Base-by-base conservation (phyloP, 345 rosid genomes). In the Physaria fendleri region DNA sequence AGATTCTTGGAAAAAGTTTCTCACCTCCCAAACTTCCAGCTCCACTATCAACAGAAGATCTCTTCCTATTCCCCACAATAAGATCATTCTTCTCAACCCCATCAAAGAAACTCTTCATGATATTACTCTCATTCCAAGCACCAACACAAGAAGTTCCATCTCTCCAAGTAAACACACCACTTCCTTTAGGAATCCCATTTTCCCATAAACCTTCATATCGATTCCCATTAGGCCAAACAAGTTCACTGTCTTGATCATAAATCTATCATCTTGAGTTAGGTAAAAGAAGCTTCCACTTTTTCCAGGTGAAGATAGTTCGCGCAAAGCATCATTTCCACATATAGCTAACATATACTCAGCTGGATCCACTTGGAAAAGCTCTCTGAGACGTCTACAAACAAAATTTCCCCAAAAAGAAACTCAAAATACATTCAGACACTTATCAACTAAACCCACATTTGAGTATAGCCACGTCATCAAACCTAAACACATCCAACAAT, bases 221-320 rank as follows among this genome's bases (percentile, higher is more conserved):
- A 56, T 93, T 81, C 39, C 99, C 95, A 46, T 93, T 85, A 0
- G 87, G 49, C 97, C 96, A 90, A 38, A 81, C 75, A 71, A 93
- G 66, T 85, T 93, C 50, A 89, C 91, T 10, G 99, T 93, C 76
- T 93, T 93, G 65, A 93, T 89, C 94, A 93, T 87, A 65, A 85
- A 89, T 73, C 95, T 86, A 64, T 89, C 99, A 63, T 93, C 99
- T 74, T 93, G 99, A 6, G 99, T 93, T 38, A 93, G 86, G 60
- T 93, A 93, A 78, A 93, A 93, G 79, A 89, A 80, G 72, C 99
- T 89, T 60, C 99, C 99, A 74, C 99, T 93, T 71, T 93, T 93
- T 56, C 99, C 99, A 0, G 99, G 99, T 22, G 99, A 93, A 72
- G 97, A 86, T 65, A 93, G 85, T 74, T 93, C 97, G 56, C 95